phyloP scores from a whole-genome alignment of 345 rosid genomes.

The Euphorbia lathyris region DNA sequence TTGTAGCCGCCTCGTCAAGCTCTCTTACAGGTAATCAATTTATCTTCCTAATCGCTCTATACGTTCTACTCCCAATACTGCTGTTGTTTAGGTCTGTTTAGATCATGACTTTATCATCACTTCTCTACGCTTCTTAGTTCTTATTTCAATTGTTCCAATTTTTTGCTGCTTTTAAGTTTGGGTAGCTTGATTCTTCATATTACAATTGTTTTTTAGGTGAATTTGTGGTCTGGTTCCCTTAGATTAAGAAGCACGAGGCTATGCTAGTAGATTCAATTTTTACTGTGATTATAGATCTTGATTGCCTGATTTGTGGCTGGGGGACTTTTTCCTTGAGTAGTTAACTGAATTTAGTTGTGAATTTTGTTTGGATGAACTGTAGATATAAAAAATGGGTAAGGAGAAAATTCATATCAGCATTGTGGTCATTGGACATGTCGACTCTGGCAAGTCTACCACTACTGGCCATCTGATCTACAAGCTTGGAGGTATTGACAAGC shows the following conservation, averaged over 20 bases:
- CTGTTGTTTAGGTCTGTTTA: background rate
- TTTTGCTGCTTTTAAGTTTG: background rate
- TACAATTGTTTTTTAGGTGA: background rate
- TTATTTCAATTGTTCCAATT: background rate
- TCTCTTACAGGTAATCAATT: background rate
- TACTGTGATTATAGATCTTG: background rate
- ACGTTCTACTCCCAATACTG: background rate
- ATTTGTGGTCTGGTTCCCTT: background rate
- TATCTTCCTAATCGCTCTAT: background rate
- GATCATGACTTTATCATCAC: background rate
- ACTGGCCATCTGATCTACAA: constrained; percentile 81
- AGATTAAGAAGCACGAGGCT: too few relatives aligned
- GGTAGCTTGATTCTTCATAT: background rate
- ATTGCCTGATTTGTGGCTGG: background rate
- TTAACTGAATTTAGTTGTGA: background rate
- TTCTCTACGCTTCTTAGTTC: too few relatives aligned
- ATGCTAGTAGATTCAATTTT: background rate
- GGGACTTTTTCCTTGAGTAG: background rate
- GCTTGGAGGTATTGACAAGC: constrained; percentile 86
- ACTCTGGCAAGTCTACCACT: constrained; percentile 85
- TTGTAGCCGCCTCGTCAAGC: background rate
- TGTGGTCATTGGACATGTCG: constrained; percentile 88
- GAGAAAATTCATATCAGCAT: constrained; percentile 78
- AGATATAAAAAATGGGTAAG: constrained; percentile 52
- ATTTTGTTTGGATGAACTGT: background rate